A percentile compares a stretch with the other conserved stretches of the same genome.
These are phyloP conservation scores for Picea glauca DNA, from an alignment of 75 land plant genomes.

Conservation along the genomic window DNA sequence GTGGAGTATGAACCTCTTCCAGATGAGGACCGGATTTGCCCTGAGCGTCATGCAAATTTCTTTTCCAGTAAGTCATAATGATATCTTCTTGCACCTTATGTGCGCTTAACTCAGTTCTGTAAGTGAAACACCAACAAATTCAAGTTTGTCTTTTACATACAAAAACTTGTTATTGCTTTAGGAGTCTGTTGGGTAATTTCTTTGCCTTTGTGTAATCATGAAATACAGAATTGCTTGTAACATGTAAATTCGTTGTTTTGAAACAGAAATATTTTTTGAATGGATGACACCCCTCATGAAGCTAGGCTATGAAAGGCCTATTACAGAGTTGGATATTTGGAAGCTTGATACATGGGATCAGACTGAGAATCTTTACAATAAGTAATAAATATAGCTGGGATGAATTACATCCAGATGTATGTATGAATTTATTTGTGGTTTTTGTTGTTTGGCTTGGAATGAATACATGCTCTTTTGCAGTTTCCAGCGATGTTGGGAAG, in stretches of 20 bases:
- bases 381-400: constrained; percentile 18
- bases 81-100: background rate
- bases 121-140: background rate
- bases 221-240: background rate
- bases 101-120: background rate
- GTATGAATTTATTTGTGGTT: background rate
- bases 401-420: background rate
- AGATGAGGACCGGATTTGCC: constrained; percentile 75
- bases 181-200: background rate
- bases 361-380: constrained; percentile 61
- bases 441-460: background rate
- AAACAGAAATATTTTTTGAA: constrained; percentile 47
- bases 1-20: constrained; percentile 71
- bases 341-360: constrained; percentile 89
- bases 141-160: background rate
- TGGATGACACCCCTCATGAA: constrained; percentile 98
- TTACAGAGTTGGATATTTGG: constrained; percentile 91
- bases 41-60: constrained; percentile 80
- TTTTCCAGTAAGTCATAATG: constrained; percentile 55
- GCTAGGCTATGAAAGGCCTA: constrained; percentile 64
- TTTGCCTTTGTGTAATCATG: background rate
- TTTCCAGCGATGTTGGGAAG: constrained; percentile 69
- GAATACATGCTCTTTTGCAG: constrained; percentile 23
- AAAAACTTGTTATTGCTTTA: background rate
- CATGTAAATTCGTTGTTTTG: background rate